Evolutionary conservation across 2,329 filamentous ascomycete genomes (phyloP).

Genomic region (Anthostomella pinea): DNA sequence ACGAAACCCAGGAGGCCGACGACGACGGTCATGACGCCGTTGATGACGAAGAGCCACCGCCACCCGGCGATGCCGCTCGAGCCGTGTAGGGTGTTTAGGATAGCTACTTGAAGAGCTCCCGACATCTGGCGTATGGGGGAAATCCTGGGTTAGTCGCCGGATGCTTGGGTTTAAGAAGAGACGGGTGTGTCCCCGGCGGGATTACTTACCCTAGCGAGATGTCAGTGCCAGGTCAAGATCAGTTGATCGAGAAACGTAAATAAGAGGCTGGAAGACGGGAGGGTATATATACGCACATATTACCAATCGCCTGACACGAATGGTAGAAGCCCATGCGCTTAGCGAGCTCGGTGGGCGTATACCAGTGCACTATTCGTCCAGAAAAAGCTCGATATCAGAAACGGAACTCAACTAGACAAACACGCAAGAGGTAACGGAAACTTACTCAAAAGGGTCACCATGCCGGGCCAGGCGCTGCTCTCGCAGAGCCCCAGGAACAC

Average conservation of each 20-base stretch:
- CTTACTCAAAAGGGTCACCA: constrained; percentile 41
- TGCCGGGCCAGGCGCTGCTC: constrained; percentile 40
- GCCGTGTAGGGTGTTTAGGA: constrained; percentile 50
- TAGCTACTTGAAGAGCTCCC: constrained; percentile 51
- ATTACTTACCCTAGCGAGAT: too few species aligned
- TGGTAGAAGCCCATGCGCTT: constrained; percentile 55
- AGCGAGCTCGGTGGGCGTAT: constrained; percentile 41
- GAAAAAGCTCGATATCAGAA: constrained; percentile 5
- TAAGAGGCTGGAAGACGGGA: too few species aligned
- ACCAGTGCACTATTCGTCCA: constrained; percentile 42
- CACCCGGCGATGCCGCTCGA: constrained; percentile 46
- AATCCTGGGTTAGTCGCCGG: too few species aligned
- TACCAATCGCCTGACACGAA: constrained; percentile 48
- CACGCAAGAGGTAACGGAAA: constrained; percentile 2
- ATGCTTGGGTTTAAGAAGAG: too few species aligned
- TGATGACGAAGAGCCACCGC: constrained; percentile 55
- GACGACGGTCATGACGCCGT: constrained; percentile 52
- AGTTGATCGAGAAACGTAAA: too few species aligned
- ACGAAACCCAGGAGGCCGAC: constrained; percentile 50
- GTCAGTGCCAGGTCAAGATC: too few species aligned
- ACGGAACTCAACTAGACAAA: not conserved
- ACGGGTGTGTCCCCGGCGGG: too few species aligned
- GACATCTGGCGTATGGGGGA: constrained; percentile 34
- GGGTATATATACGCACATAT: constrained; percentile 32
- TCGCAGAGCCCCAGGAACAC: constrained; percentile 40